Percentiles rank a stretch among this genome's conserved stretches.
Conservation (phyloP, 2,329 filamentous ascomycete species). For the Fusarium haematococcum region DNA sequence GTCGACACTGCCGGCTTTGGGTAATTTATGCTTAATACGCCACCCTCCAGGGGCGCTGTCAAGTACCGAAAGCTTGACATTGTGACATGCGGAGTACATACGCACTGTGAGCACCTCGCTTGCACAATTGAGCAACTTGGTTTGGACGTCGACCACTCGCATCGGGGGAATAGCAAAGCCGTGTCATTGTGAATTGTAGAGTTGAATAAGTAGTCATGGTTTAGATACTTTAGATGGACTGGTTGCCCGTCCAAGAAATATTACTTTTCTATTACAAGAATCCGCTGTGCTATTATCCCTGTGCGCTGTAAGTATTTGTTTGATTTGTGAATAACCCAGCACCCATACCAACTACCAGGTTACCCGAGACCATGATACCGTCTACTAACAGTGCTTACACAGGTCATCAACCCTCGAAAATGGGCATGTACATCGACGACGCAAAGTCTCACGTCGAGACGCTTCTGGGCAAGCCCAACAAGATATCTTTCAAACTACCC, state of each 20-base stretch:
- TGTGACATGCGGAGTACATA: not conserved
- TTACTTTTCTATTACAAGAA: not conserved
- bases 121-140: not conserved
- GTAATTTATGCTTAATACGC: not conserved
- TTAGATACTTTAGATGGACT: not conserved
- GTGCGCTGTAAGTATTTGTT: not conserved
- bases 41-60: not conserved
- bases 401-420: not conserved
- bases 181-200: not conserved
- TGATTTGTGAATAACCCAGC: not conserved
- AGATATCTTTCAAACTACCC: conserved; percentile 6
- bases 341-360: not conserved
- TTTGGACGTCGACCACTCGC: not conserved
- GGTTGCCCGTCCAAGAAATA: not conserved
- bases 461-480: not conserved
- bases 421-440: not conserved
- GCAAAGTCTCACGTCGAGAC: not conserved
- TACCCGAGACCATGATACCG: not conserved
- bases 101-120: not conserved
- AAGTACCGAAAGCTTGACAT: not conserved
- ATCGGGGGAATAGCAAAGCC: not conserved
- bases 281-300: not conserved
- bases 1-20: not conserved
- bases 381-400: not conserved
- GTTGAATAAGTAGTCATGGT: not conserved